Evolutionary conservation across 371 early-diverging fungal genomes (phyloP).

Genomic region (Actinomucor elegans): DNA sequence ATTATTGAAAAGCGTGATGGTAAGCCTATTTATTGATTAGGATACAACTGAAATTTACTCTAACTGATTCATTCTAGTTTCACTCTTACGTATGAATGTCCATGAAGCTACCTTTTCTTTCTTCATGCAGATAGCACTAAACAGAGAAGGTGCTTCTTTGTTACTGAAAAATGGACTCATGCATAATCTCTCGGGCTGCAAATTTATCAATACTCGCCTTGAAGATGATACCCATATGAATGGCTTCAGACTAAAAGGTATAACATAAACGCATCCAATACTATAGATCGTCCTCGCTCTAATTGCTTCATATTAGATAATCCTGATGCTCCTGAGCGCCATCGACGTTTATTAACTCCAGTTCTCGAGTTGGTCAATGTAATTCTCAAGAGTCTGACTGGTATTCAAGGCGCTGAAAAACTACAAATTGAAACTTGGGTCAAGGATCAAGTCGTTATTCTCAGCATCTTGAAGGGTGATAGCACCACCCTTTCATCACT

Average conservation of each 20-base stretch:
- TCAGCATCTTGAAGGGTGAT: conserved; percentile 55
- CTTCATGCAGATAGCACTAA: conserved; percentile 73
- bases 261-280: no score
- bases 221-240: conserved; percentile 19
- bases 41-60: no score
- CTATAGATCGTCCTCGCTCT: no score
- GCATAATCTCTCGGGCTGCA: conserved; percentile 66
- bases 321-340: conserved; percentile 37
- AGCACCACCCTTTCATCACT: conserved; percentile 41
- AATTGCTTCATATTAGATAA: background rate
- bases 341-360: conserved; percentile 56
- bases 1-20: conserved; percentile 35
- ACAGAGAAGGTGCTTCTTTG: conserved; percentile 68
- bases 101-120: conserved; percentile 78
- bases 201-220: conserved; percentile 69
- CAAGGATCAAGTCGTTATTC: conserved; percentile 54
- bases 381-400: conserved; percentile 44
- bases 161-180: conserved; percentile 72
- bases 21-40: background rate
- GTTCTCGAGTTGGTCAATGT: conserved; percentile 56
- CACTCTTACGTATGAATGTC: conserved; percentile 57
- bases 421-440: conserved; percentile 43
- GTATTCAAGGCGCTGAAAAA: conserved; percentile 41
- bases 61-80: conserved; percentile 26
- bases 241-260: conserved; percentile 1